Evolutionary conservation across 2,329 filamentous ascomycete species (phyloP).

Genomic region (Penicillium sp.): DNA sequence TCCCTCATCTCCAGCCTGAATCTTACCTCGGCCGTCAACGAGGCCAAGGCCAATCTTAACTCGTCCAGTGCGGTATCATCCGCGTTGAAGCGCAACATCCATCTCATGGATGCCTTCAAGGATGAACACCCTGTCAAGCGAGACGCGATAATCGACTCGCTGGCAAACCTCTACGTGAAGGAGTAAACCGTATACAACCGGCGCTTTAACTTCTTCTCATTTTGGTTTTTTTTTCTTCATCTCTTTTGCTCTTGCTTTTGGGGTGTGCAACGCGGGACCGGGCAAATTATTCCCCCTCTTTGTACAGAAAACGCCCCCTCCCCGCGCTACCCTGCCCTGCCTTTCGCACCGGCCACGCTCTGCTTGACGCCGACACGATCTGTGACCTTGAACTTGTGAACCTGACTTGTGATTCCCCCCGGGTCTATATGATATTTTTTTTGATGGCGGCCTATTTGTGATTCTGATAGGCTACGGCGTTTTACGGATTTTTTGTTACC

Average conservation of each 20-base stretch:
- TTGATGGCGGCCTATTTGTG: slow-evolving; percentile 8
- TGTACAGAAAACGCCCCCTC: slow-evolving; percentile 6
- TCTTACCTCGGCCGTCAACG: slow-evolving; percentile 15
- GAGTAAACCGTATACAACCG: not conserved
- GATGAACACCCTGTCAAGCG: slow-evolving; percentile 26
- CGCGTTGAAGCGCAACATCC: slow-evolving; percentile 24
- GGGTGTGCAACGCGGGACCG: slow-evolving; percentile 8
- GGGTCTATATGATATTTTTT: not conserved
- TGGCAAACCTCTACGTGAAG: slow-evolving; percentile 19
- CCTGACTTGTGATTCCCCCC: slow-evolving; percentile 24
- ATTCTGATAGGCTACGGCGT: slow-evolving; percentile 13
- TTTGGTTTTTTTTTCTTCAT: not conserved
- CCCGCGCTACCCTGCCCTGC: not conserved
- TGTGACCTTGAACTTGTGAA: slow-evolving; percentile 12
- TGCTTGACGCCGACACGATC: slow-evolving; percentile 24
- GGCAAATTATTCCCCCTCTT: not conserved
- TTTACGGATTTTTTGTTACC: slow-evolving; percentile 17
- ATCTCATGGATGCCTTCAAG: slow-evolving; percentile 19
- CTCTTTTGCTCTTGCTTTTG: slow-evolving; percentile 2
- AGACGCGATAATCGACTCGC: slow-evolving; percentile 23
- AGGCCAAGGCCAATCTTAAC: slow-evolving; percentile 12
- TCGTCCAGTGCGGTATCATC: slow-evolving; percentile 10
- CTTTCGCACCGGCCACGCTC: slow-evolving; percentile 13
- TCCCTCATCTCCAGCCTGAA: slow-evolving; percentile 17
- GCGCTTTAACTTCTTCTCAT: not conserved